Evolutionary conservation across 2,329 filamentous ascomycete species (phyloP), one percentile per base, ranked within the genome.

Genomic region (Colletotrichum tofieldiae): DNA sequence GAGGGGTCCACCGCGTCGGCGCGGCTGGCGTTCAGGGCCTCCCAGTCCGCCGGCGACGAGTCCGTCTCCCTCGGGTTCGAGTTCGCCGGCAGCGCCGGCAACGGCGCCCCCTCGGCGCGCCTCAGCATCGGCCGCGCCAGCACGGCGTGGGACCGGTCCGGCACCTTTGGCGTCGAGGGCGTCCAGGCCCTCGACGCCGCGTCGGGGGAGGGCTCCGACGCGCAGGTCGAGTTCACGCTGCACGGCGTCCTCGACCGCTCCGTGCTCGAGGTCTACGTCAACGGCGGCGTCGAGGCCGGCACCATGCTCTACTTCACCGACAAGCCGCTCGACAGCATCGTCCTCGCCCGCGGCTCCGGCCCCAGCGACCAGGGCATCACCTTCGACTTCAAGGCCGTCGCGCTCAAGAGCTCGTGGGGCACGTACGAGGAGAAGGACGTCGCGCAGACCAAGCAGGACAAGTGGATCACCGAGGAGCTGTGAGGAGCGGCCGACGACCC

Each of bases 231-330:
- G 64, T 82, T 81, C 67, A 81, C 79, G 0, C 79, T 82, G 39
- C 79, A 75, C 16, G 81, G 81, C 20, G 76, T 82, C 1, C 73
- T 83, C 18, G 81, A 83, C 47, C 77, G 81, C 6, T 82, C 81
- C 0, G 75, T 83, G 3, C 67, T 81, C 1, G 81, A 83, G 63
- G 75, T 82, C 0, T 82, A 82, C 56, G 65, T 82, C 29, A 75
- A 81, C 49, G 78, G 76, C 12, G 81, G 81, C 9, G 71, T 80
- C 4, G 79, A 83, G 37, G 78, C 78, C 49, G 78, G 76, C 6
- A 82, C 81, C 0, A 77, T 77, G 45, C 78, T 75, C 0, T 82
- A 80, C 70, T 82, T 80, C 60, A 61, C 78, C 0, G 67, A 73
- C 23, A 66, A 66, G 45, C 66, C 71, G 52, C 71, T 73, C n/a